phyloP scores from a whole-genome alignment of 75 land plant species.

The Cunninghamia lanceolata region DNA sequence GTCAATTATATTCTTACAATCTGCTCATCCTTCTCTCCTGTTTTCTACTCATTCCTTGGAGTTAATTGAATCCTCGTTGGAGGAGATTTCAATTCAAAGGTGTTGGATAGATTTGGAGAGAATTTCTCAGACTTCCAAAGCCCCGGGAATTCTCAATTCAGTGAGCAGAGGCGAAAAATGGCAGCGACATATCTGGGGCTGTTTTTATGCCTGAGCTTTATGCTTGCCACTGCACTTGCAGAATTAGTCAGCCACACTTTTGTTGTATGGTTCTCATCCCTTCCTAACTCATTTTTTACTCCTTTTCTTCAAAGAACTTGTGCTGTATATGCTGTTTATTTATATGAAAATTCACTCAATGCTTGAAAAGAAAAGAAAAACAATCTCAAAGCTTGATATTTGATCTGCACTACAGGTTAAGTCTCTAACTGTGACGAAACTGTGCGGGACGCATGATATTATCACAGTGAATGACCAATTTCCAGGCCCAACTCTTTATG shows the following conservation, averaged over 20 bases:
- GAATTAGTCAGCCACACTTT: background rate
- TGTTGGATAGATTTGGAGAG: background rate
- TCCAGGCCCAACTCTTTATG: slow-evolving; percentile 37
- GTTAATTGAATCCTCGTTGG: background rate
- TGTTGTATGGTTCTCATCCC: background rate
- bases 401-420: slow-evolving; percentile 9
- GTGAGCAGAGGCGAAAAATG: background rate
- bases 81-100: background rate
- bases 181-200: background rate
- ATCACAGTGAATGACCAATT: slow-evolving; percentile 36
- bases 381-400: background rate
- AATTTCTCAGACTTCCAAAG: background rate
- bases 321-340: background rate
- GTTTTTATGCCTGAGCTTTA: background rate
- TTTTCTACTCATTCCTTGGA: background rate
- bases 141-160: background rate
- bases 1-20: background rate
- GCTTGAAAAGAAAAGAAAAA: background rate
- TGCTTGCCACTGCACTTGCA: background rate
- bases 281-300: no score
- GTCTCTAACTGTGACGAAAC: slow-evolving; percentile 11
- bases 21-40: background rate
- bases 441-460: slow-evolving; percentile 13
- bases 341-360: background rate
- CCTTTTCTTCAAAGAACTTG: background rate